Percentiles rank a stretch among this genome's conserved stretches.
These are phyloP conservation scores for Chaetomium sp. DNA, from an alignment of 2,329 filamentous ascomycete species.

Conservation along the genomic window DNA sequence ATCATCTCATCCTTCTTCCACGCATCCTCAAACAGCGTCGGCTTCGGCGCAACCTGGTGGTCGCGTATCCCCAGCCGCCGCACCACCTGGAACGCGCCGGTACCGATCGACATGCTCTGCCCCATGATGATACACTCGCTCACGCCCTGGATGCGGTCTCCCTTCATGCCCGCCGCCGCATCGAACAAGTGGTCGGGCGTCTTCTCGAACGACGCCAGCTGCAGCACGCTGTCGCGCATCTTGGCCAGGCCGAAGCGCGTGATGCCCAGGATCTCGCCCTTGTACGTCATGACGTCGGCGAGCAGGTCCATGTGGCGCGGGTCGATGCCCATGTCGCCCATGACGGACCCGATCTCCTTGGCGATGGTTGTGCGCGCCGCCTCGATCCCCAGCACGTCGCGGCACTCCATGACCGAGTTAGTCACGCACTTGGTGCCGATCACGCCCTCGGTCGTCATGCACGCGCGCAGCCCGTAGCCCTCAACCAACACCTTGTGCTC, in stretches of 20 bases:
- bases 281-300: slow-evolving; percentile 98
- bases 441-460: slow-evolving; percentile 93
- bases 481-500: slow-evolving; percentile 82
- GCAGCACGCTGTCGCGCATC: slow-evolving; percentile 91
- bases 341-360: slow-evolving; percentile 82
- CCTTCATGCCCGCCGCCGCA: slow-evolving; percentile 88
- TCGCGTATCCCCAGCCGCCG: slow-evolving; percentile 69
- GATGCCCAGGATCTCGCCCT: slow-evolving; percentile 94
- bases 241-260: slow-evolving; percentile 95
- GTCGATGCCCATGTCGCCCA: slow-evolving; percentile 94
- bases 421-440: slow-evolving; percentile 72
- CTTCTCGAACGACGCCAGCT: slow-evolving; percentile 96
- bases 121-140: slow-evolving; percentile 98
- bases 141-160: slow-evolving; percentile 89
- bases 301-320: slow-evolving; percentile 97
- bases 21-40: slow-evolving; percentile 71
- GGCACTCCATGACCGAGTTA: slow-evolving; percentile 90
- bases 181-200: slow-evolving; percentile 97
- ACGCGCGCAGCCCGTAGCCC: slow-evolving; percentile 85
- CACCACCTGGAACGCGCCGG: slow-evolving; percentile 88
- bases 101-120: slow-evolving; percentile 88
- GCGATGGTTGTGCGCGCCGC: slow-evolving; percentile 89
- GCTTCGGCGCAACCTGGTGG: slow-evolving; percentile 58
- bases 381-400: slow-evolving; percentile 89
- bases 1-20: slow-evolving; percentile 49